Percentiles rank a stretch among this genome's conserved stretches.
These are phyloP conservation scores for Kwoniella shivajii DNA, from an alignment of 1,284 basidiomycete genomes.

Conservation along the genomic window DNA sequence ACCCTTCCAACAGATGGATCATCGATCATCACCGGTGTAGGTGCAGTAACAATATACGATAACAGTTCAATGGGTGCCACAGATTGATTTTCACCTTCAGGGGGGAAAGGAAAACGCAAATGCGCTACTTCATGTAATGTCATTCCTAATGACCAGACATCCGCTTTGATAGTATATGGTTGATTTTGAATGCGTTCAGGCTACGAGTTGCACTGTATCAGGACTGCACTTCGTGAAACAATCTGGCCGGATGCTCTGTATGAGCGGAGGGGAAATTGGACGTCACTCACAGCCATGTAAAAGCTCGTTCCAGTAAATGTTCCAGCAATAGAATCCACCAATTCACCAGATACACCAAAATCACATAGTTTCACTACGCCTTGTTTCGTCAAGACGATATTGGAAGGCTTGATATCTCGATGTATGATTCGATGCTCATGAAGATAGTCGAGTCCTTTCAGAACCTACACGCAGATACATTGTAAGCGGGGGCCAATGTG, in stretches of 20 bases:
- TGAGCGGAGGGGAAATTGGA: slow-evolving; percentile 7
- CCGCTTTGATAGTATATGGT: slow-evolving; percentile 88
- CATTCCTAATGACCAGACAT: slow-evolving; percentile 98
- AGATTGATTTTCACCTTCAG: slow-evolving; percentile 64
- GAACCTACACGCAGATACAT: slow-evolving; percentile 57
- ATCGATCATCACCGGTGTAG: slow-evolving; percentile 73
- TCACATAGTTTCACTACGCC: slow-evolving; percentile 92
- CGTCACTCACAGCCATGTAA: slow-evolving; percentile 87
- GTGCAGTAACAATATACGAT: slow-evolving; percentile 86
- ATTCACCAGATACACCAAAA: slow-evolving; percentile 95
- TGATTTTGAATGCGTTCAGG: slow-evolving; percentile 90
- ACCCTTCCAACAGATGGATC: slow-evolving; percentile 56
- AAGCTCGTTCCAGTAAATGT: slow-evolving; percentile 97
- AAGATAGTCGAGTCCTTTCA: slow-evolving; percentile 89
- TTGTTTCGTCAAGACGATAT: slow-evolving; percentile 81
- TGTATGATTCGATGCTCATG: slow-evolving; percentile 92
- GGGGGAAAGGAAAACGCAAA: slow-evolving; percentile 91
- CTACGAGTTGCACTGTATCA: no score
- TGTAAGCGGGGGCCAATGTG: no score
- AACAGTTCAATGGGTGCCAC: slow-evolving; percentile 90
- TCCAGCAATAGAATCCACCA: slow-evolving; percentile 85
- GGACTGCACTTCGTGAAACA: no score
- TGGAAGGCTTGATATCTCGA: slow-evolving; percentile 96
- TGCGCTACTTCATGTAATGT: slow-evolving; percentile 90
- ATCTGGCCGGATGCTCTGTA: background rate